Percentiles rank a stretch among this genome's conserved stretches.
Evolutionary conservation across 768 basidiomycete species (phyloP).

Genomic region (Panus rudis): DNA sequence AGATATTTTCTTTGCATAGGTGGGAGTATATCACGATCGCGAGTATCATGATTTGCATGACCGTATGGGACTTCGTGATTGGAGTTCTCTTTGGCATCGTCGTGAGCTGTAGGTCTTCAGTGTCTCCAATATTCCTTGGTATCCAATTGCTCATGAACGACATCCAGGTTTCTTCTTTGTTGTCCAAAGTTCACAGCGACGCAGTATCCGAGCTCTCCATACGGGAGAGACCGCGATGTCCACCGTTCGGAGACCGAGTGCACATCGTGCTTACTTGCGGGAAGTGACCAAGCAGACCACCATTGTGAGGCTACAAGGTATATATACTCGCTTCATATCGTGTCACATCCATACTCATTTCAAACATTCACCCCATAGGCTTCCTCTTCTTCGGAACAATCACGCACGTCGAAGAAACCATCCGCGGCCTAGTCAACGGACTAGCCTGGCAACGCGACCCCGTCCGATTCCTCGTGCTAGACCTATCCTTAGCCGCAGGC

Average conservation of each 20-base stretch:
- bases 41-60: constrained; percentile 90
- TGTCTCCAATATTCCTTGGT: background rate
- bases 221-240: constrained; percentile 83
- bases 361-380: constrained; percentile 31
- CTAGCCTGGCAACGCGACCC: constrained; percentile 68
- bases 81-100: constrained; percentile 91
- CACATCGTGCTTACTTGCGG: constrained; percentile 85
- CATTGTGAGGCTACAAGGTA: constrained; percentile 81
- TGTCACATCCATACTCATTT: background rate
- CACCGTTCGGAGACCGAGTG: constrained; percentile 82
- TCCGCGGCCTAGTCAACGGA: constrained; percentile 65
- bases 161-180: constrained; percentile 85
- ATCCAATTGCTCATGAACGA: background rate
- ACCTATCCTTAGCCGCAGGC: constrained; percentile 78
- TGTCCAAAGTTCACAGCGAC: constrained; percentile 83
- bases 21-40: constrained; percentile 77
- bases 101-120: constrained; percentile 62
- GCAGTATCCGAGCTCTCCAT: constrained; percentile 78
- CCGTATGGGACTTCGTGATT: constrained; percentile 88
- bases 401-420: constrained; percentile 79
- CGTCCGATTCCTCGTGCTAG: constrained; percentile 85
- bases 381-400: constrained; percentile 96
- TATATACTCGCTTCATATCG: constrained; percentile 2
- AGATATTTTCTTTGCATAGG: constrained; percentile 27
- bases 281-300: constrained; percentile 89